These are phyloP conservation scores for Hyaloperonospora brassicae DNA, from an alignment of 352 stramenopile species.

Conservation along the genomic window DNA sequence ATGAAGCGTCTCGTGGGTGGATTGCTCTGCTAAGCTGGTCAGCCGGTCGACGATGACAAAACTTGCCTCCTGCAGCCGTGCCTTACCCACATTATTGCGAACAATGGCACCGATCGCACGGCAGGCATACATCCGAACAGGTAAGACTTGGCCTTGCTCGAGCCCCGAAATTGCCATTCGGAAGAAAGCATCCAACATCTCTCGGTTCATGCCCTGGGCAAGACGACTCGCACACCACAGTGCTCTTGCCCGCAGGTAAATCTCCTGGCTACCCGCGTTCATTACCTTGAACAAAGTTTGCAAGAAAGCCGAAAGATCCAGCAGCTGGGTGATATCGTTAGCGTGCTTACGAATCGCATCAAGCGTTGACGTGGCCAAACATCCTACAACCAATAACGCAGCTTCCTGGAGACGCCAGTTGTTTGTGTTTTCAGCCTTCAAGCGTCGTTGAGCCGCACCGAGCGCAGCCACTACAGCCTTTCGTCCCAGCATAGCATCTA, in stretches of 20 bases:
- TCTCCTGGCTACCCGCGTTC: slow-evolving; percentile 51
- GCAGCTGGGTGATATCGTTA: slow-evolving; percentile 33
- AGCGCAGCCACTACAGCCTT: slow-evolving; percentile 52
- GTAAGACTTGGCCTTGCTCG: slow-evolving; percentile 59
- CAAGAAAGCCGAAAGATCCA: slow-evolving; percentile 59
- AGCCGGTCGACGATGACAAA: slow-evolving; percentile 50
- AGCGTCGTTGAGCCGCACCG: slow-evolving; percentile 51
- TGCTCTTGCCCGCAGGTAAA: slow-evolving; percentile 68
- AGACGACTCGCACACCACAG: slow-evolving; percentile 77
- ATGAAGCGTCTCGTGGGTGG: slow-evolving; percentile 66
- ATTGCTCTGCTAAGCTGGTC: slow-evolving; percentile 44
- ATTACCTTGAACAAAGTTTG: slow-evolving; percentile 75
- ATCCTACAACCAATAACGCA: slow-evolving; percentile 61
- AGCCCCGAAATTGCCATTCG: slow-evolving; percentile 67
- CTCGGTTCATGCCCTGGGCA: slow-evolving; percentile 54
- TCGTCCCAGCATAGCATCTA: slow-evolving; percentile 55
- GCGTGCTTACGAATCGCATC: slow-evolving; percentile 48
- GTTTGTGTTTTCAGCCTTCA: slow-evolving; percentile 35
- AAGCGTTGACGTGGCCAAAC: slow-evolving; percentile 48
- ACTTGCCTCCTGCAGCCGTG: slow-evolving; percentile 43
- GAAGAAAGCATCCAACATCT: slow-evolving; percentile 66
- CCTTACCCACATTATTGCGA: slow-evolving; percentile 49
- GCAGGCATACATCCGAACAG: slow-evolving; percentile 72
- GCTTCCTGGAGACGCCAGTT: slow-evolving; percentile 74
- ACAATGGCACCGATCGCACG: slow-evolving; percentile 66